Conservation (phyloP, 2,329 filamentous ascomycete species). For the Alternaria alternata region DNA sequence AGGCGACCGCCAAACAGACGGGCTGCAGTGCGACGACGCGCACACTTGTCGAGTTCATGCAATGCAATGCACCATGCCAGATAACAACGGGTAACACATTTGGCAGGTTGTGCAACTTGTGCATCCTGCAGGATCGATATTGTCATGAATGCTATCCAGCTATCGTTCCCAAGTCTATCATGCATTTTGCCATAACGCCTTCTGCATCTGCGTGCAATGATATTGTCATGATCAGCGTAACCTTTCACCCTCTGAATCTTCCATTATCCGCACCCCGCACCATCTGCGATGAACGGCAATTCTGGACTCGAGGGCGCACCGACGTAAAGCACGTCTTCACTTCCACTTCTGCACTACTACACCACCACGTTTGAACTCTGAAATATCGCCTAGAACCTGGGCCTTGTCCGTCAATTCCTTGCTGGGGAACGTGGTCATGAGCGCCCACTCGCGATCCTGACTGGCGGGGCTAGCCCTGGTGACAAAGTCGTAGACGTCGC, state of each 20-base stretch:
- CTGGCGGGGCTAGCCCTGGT: slow-evolving; percentile 68
- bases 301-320: slow-evolving; percentile 3
- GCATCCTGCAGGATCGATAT: slow-evolving; percentile 10
- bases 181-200: slow-evolving; percentile 9
- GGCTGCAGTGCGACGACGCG: slow-evolving; percentile 8
- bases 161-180: not conserved
- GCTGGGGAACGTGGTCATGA: slow-evolving; percentile 84
- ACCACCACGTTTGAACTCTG: slow-evolving; percentile 61
- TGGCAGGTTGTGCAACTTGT: slow-evolving; percentile 9
- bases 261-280: slow-evolving; percentile 1
- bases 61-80: slow-evolving; percentile 13
- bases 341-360: slow-evolving; percentile 66
- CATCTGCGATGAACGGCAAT: not conserved
- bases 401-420: slow-evolving; percentile 78
- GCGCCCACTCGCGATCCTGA: slow-evolving; percentile 69
- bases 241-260: not conserved
- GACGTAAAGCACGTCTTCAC: slow-evolving; percentile 18
- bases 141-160: slow-evolving; percentile 3
- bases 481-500: slow-evolving; percentile 80
- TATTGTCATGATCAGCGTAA: not conserved
- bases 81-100: slow-evolving; percentile 3
- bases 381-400: slow-evolving; percentile 56
- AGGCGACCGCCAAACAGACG: not conserved
- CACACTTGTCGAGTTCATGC: slow-evolving; percentile 1
- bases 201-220: not conserved